Evolutionary conservation across 345 rosid genomes (phyloP).

Genomic region (Corchorus capsularis): DNA sequence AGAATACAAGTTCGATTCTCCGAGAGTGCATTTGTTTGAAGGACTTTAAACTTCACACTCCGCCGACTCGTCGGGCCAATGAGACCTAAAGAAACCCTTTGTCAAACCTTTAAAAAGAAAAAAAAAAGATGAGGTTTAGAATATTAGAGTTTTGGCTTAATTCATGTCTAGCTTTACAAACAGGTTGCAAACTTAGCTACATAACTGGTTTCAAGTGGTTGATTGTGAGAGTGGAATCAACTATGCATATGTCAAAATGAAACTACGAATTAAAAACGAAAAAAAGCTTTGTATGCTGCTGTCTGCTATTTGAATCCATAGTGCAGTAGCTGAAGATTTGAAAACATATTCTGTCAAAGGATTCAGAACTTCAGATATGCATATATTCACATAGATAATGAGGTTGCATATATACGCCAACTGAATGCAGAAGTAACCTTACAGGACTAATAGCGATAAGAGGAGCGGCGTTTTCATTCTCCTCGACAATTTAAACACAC

Average conservation of each 20-base stretch:
- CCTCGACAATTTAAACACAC: constrained; percentile 8
- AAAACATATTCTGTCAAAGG: background rate
- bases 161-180: too few relatives aligned
- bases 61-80: too few relatives aligned
- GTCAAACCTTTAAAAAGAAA: too few relatives aligned
- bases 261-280: background rate
- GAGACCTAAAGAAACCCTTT: too few relatives aligned
- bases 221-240: too few relatives aligned
- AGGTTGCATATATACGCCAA: background rate
- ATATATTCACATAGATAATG: constrained; percentile 8
- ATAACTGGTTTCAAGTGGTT: too few relatives aligned
- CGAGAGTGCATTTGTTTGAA: too few relatives aligned
- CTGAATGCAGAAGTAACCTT: constrained; percentile 10
- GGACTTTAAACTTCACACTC: too few relatives aligned
- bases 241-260: background rate
- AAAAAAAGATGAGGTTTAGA: too few relatives aligned
- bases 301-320: background rate
- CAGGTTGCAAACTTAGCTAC: too few relatives aligned
- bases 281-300: background rate
- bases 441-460: background rate
- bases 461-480: constrained; percentile 2
- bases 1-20: too few relatives aligned
- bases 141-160: too few relatives aligned
- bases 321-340: background rate
- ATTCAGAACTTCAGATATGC: background rate